Base-by-base conservation (phyloP, 106 monocot genomes). In the Triglochin maritima region DNA sequence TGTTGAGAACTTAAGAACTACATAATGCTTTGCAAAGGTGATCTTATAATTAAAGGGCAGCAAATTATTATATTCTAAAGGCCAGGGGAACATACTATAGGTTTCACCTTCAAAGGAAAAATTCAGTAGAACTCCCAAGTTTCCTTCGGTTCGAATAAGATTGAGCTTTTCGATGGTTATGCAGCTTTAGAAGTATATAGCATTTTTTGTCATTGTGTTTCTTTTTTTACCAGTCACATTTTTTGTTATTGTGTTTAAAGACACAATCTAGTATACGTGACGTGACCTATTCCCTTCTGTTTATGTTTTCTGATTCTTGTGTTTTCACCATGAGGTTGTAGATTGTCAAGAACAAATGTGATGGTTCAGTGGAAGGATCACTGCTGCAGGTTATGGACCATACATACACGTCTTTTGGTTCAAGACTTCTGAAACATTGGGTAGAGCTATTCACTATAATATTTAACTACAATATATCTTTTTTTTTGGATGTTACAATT, bases 381-480 rank as follows among this genome's bases (percentile, higher is more conserved):
- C 72, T 98, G 53, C 76, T 89, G 48, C 83, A 86, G 59, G 68
- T 72, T 73, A 98, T 98, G 92, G 78, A 98, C 72, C 85, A 81
- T 60, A 98, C 98, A 41, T 82, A 79, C 50, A 98, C 98, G 57
- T 65, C 88, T 65, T 98, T 86, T 80, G 98, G 98, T 41, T 86
- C 86, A 49, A 88, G 98, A 71, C 82, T 98, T 80, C 83, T 92
- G 59, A 92, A 84, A 68, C 80, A 86, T 60, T 98, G 98, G 98
- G 98, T 98, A 77, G 1, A 29, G 29, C 29, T 0, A 29, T 29
- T 29, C 29, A 29, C 29, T 29, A 29, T 29, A 29, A 29, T 29
- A 29, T 29, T 1, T 29, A 29, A 29, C 29, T 29, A 29, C 29
- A 29, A 29, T 29, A 29, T 29, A 29, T 29, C 29, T 0, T 0